Conservation (phyloP, 2,329 filamentous ascomycete genomes). For the Nemania abortiva region DNA sequence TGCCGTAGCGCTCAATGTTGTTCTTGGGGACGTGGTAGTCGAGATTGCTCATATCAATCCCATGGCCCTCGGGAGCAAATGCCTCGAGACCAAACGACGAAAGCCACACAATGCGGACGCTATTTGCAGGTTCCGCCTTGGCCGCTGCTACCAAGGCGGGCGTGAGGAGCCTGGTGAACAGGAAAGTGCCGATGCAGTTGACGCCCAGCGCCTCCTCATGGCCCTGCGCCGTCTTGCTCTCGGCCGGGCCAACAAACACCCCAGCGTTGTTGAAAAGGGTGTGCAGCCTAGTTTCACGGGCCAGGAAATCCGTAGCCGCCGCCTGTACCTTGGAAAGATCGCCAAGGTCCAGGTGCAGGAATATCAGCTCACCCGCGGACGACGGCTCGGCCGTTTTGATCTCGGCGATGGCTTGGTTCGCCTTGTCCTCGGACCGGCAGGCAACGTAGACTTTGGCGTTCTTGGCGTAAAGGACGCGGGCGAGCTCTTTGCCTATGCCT, state of each 20-base stretch:
- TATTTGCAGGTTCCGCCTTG: neutral
- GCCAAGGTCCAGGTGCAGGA: constrained; percentile 17
- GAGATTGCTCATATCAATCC: constrained; percentile 8
- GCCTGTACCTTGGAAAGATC: constrained; percentile 17
- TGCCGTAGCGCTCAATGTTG: constrained; percentile 10
- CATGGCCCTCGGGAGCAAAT: neutral
- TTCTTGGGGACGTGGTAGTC: constrained; percentile 10
- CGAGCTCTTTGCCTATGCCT: constrained; percentile 13
- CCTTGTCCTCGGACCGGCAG: neutral
- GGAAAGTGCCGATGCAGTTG: constrained; percentile 28
- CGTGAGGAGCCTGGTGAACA: constrained; percentile 29
- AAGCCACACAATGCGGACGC: constrained; percentile 30
- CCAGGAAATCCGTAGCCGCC: constrained; percentile 8
- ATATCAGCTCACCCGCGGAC: constrained; percentile 9
- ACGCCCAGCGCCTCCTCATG: constrained; percentile 24
- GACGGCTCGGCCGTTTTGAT: neutral
- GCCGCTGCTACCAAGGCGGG: constrained; percentile 7
- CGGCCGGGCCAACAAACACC: neutral
- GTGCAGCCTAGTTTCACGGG: constrained; percentile 16
- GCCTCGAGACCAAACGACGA: constrained; percentile 17
- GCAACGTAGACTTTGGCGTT: constrained; percentile 14
- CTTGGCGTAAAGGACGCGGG: neutral
- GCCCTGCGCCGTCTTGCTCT: constrained; percentile 25
- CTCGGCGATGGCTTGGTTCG: neutral
- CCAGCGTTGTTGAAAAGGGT: constrained; percentile 34